These are phyloP conservation scores for Magnaporthiopsis poae DNA, from an alignment of 2,329 filamentous ascomycete genomes.

Conservation along the genomic window DNA sequence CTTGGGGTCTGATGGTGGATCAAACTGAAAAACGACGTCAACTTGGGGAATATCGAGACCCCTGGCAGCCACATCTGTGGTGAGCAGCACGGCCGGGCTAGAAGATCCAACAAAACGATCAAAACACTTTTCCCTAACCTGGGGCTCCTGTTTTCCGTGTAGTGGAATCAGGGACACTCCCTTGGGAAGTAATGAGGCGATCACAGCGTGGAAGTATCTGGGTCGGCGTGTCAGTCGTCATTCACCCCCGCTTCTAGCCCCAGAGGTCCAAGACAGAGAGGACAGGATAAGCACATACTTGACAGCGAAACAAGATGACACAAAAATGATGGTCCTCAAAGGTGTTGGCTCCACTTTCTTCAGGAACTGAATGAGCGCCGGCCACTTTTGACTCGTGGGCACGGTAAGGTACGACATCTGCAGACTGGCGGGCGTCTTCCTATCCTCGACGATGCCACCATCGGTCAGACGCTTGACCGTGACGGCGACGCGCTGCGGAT, in stretches of 20 bases:
- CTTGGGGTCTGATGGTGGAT: slow-evolving; percentile 76
- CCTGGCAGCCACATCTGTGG: slow-evolving; percentile 70
- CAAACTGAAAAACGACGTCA: slow-evolving; percentile 82
- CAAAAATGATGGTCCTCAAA: slow-evolving; percentile 78
- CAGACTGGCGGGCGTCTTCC: slow-evolving; percentile 82
- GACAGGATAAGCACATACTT: slow-evolving; percentile 50
- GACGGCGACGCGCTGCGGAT: slow-evolving; percentile 89
- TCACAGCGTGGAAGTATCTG: slow-evolving; percentile 57
- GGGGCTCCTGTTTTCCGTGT: slow-evolving; percentile 84
- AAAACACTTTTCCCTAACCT: slow-evolving; percentile 82
- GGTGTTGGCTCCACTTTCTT: slow-evolving; percentile 60
- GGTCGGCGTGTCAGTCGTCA: background rate
- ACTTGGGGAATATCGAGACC: slow-evolving; percentile 87
- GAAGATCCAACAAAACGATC: slow-evolving; percentile 65
- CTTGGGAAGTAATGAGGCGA: slow-evolving; percentile 61
- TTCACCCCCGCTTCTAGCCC: background rate
- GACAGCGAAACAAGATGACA: slow-evolving; percentile 87
- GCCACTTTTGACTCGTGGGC: slow-evolving; percentile 70
- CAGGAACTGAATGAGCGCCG: slow-evolving; percentile 62
- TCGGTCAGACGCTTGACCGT: slow-evolving; percentile 66
- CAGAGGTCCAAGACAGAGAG: background rate
- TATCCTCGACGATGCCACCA: slow-evolving; percentile 62
- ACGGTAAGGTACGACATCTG: slow-evolving; percentile 77
- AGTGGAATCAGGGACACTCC: slow-evolving; percentile 66
- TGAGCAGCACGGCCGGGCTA: slow-evolving; percentile 71